These are phyloP conservation scores for Pleurotus djamor DNA, from an alignment of 768 basidiomycete species.

Conservation along the genomic window DNA sequence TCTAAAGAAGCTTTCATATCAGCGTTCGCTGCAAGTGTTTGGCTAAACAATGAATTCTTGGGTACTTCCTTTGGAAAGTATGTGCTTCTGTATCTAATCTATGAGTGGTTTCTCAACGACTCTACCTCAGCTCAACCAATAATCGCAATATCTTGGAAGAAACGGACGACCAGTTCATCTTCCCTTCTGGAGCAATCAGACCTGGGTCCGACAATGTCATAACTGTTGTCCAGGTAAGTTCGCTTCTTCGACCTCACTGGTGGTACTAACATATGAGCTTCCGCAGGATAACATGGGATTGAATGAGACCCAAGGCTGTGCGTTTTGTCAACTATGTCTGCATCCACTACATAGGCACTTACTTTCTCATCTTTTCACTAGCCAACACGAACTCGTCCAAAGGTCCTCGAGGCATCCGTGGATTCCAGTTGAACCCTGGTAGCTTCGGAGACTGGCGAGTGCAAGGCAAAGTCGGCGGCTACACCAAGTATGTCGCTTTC, in stretches of 20 bases:
- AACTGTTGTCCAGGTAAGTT: constrained; percentile 69
- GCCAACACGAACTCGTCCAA: constrained; percentile 54
- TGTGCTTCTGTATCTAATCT: constrained; percentile 15
- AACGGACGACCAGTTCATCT: constrained; percentile 63
- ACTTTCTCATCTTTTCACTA: constrained; percentile 11
- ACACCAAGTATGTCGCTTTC: constrained; percentile 42
- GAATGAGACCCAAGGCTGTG: constrained; percentile 55
- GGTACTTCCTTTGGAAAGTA: constrained; percentile 76
- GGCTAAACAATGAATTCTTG: constrained; percentile 74
- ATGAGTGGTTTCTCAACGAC: background rate
- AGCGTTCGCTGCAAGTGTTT: constrained; percentile 84
- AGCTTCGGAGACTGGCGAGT: constrained; percentile 66
- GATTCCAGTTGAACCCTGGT: constrained; percentile 67
- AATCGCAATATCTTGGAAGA: constrained; percentile 59
- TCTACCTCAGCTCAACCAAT: constrained; percentile 59
- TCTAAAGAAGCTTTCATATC: background rate
- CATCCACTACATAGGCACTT: background rate
- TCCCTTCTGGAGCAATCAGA: constrained; percentile 54
- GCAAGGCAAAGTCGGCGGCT: constrained; percentile 76
- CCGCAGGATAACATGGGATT: constrained; percentile 77
- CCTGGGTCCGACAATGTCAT: constrained; percentile 67
- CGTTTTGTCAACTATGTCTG: constrained; percentile 10
- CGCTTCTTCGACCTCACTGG: background rate
- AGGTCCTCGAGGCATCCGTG: constrained; percentile 78
- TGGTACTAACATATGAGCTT: background rate